Evolutionary conservation across 2,329 filamentous ascomycete species (phyloP).

Genomic region (Claviceps citrina): DNA sequence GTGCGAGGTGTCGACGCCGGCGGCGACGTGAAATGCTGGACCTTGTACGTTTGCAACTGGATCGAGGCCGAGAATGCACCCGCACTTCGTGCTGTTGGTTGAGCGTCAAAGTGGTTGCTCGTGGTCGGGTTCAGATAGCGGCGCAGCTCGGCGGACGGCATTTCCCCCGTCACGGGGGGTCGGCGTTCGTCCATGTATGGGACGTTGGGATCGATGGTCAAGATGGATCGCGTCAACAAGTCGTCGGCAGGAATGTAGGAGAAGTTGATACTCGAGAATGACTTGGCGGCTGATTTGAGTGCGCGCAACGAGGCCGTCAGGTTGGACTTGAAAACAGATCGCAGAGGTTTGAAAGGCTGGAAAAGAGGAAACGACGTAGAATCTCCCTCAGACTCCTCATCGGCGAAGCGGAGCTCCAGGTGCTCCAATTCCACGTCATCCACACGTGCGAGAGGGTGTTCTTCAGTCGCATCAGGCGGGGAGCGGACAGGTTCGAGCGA

Average conservation of each 20-base stretch:
- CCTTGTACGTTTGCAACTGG: slow-evolving; percentile 57
- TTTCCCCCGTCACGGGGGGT: slow-evolving; percentile 45
- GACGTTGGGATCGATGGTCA: slow-evolving; percentile 50
- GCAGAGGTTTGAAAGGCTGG: slow-evolving; percentile 32
- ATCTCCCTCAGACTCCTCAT: slow-evolving; percentile 13
- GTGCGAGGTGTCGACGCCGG: too few relatives aligned
- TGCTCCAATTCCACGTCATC: slow-evolving; percentile 31
- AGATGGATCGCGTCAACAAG: slow-evolving; percentile 50
- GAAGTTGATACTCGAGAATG: slow-evolving; percentile 46
- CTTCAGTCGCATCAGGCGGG: slow-evolving; percentile 34
- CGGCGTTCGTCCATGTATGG: slow-evolving; percentile 54
- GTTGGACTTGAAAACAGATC: slow-evolving; percentile 52
- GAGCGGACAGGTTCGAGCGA: slow-evolving; percentile 40
- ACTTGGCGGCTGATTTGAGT: slow-evolving; percentile 46
- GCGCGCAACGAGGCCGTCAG: slow-evolving; percentile 51
- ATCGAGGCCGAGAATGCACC: slow-evolving; percentile 46
- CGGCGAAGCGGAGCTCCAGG: slow-evolving; percentile 22
- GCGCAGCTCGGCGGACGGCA: slow-evolving; percentile 49
- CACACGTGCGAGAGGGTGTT: slow-evolving; percentile 33
- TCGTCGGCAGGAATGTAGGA: slow-evolving; percentile 51
- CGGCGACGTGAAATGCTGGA: slow-evolving; percentile 31
- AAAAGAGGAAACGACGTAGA: slow-evolving; percentile 12
- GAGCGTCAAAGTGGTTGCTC: slow-evolving; percentile 17
- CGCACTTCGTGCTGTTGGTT: slow-evolving; percentile 11
- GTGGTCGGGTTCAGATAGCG: slow-evolving; percentile 53